These are phyloP conservation scores for Phyllosticta citriasiana DNA, from an alignment of 2,329 filamentous ascomycete species.

Conservation along the genomic window DNA sequence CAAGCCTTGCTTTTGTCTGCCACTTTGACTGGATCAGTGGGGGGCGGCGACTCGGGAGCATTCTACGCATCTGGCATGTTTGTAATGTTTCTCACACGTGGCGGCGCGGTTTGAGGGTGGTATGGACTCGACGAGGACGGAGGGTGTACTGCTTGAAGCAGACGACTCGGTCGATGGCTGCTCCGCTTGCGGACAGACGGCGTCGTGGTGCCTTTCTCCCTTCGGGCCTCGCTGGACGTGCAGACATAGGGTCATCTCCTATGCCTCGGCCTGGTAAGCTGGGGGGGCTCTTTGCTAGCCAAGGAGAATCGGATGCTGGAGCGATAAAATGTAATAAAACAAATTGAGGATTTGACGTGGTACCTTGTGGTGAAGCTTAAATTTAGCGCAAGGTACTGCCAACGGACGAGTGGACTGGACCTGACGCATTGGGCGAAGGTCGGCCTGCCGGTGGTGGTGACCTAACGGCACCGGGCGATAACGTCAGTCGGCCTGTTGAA, in stretches of 20 bases:
- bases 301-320: conserved; percentile 7
- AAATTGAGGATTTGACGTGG: conserved; percentile 3
- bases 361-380: neutral
- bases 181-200: conserved; percentile 9
- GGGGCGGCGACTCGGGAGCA: conserved; percentile 27
- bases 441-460: neutral
- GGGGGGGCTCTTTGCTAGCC: neutral
- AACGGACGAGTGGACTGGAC: neutral
- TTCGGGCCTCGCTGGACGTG: conserved; percentile 8
- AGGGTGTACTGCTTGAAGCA: conserved; percentile 3
- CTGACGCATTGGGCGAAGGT: neutral
- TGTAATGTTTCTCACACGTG: conserved; percentile 24
- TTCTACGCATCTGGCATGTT: conserved; percentile 26
- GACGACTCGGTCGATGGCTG: neutral
- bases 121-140: conserved; percentile 8
- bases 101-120: conserved; percentile 9
- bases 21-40: conserved; percentile 25
- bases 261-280: conserved; percentile 3
- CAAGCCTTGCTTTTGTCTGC: conserved; percentile 24
- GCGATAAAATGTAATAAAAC: conserved; percentile 12
- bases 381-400: neutral
- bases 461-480: neutral
- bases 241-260: conserved; percentile 8
- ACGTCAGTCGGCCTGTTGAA: neutral
- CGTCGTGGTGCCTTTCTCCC: neutral